Percentiles rank a stretch among this genome's conserved stretches.
Evolutionary conservation across 2,329 filamentous ascomycete species (phyloP).

Genomic region (Davidsoniella neocaledoniae): DNA sequence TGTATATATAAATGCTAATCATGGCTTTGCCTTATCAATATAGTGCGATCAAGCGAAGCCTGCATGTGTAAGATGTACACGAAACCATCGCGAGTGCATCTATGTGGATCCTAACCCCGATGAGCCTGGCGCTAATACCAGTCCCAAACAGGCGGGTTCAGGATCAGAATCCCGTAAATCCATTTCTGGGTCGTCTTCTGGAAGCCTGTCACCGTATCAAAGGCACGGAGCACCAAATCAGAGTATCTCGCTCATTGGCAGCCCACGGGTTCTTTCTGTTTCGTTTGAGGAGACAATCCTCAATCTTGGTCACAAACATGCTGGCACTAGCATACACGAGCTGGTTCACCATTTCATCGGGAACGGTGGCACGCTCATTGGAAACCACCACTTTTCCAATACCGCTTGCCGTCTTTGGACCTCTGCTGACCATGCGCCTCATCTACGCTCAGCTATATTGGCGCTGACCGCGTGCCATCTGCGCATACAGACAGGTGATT

Average conservation of each 20-base stretch:
- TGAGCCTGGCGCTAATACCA: not conserved
- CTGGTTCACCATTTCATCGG: slow-evolving; percentile 9
- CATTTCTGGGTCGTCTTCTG: not conserved
- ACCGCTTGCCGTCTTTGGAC: slow-evolving; percentile 12
- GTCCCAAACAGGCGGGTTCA: not conserved
- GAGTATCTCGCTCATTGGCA: not conserved
- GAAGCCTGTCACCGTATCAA: not conserved
- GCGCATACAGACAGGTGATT: slow-evolving; percentile 11
- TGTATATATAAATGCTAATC: no score
- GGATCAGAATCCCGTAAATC: not conserved
- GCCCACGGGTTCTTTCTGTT: slow-evolving; percentile 5
- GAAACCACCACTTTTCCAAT: slow-evolving; percentile 11
- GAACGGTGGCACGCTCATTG: slow-evolving; percentile 13
- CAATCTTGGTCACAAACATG: slow-evolving; percentile 5
- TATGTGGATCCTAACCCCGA: slow-evolving; percentile 5
- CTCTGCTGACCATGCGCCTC: slow-evolving; percentile 9
- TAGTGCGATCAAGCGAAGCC: slow-evolving; percentile 16
- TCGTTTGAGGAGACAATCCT: slow-evolving; percentile 8
- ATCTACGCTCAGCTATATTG: slow-evolving; percentile 15
- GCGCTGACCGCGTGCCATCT: slow-evolving; percentile 16
- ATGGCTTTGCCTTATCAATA: not conserved
- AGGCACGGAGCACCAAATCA: not conserved
- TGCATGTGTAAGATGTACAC: slow-evolving; percentile 14
- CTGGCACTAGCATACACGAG: slow-evolving; percentile 8
- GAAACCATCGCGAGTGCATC: slow-evolving; percentile 14